Evolutionary conservation across 2,329 filamentous ascomycete genomes (phyloP), one percentile per base, ranked within the genome.

Genomic region (Aspergillaceae sp.): DNA sequence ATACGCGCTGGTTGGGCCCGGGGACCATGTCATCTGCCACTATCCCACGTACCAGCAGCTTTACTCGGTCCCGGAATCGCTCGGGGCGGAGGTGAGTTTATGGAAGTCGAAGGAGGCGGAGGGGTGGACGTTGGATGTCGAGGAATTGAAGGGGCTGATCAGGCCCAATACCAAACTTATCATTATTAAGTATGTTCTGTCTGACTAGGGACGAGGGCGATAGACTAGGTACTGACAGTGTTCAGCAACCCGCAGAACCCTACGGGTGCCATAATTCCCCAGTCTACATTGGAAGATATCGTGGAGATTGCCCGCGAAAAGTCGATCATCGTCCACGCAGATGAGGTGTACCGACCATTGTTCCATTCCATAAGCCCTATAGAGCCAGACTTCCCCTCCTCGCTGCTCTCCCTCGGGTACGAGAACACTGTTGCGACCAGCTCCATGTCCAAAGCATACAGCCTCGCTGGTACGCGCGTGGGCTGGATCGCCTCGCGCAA

Each of bases 21-120:
- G 82, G 1, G 87, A 94, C 60, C 88, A 94, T 73, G 84, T 91
- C 41, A 77, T 94, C 48, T 92, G 86, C 58, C 85, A 92, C 48
- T 87, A 89, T 61, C 88, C 89, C 8, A 91, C 87, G 1, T 94
- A 92, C 58, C 86, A 92, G 63, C 87, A 92, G 57, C 75, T 94
- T 1, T 92, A 91, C 60, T 73, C 80, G 7, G 78, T 94, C 1
- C 87, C 88, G 0, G 74, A 75, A 53, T 84, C 81, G 34, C 69
- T 94, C 4, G 87, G 88, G 0, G 87, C 86, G 1, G 79, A 87
- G 48, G 84, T 94, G 10, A 81, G 82, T 37, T 64, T 91, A 7
- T 94, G 88, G 88, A 80, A 78, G 60, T 74, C 87, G 6, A 76
- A 74, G 42, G 74, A 78, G 35, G 72, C 80, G 26, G 76, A 86